Evolutionary conservation across 192 early-diverging fungal species (phyloP).

Genomic region (Coemansia sp.): DNA sequence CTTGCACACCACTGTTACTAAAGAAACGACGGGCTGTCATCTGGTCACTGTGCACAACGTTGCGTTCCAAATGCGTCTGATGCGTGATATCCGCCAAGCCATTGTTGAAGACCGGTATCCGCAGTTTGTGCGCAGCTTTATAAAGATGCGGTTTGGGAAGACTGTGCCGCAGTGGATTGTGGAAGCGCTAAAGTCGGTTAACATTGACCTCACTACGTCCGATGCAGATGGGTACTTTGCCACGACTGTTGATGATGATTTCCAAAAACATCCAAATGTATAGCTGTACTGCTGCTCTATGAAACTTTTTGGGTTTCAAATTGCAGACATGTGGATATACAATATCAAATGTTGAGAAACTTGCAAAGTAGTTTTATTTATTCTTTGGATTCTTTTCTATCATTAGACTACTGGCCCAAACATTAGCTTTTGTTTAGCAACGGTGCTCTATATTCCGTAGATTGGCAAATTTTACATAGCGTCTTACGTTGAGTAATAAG

Average conservation of each 20-base stretch:
- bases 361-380: too few relatives aligned
- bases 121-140: slow-evolving; percentile 66
- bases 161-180: slow-evolving; percentile 71
- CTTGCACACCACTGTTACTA: slow-evolving; percentile 64
- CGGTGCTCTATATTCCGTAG: too few relatives aligned
- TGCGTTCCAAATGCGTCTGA: slow-evolving; percentile 80
- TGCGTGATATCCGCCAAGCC: slow-evolving; percentile 71
- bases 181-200: slow-evolving; percentile 68
- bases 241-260: slow-evolving; percentile 31
- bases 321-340: too few relatives aligned
- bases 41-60: slow-evolving; percentile 82
- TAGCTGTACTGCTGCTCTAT: not conserved
- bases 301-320: too few relatives aligned
- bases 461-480: too few relatives aligned
- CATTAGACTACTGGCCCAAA: too few relatives aligned
- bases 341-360: too few relatives aligned
- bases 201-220: slow-evolving; percentile 57
- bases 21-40: slow-evolving; percentile 80
- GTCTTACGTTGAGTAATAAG: too few relatives aligned
- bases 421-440: not conserved
- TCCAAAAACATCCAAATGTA: slow-evolving; percentile 38
- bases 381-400: too few relatives aligned
- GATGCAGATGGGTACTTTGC: slow-evolving; percentile 40
- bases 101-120: slow-evolving; percentile 73
- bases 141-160: slow-evolving; percentile 63